Conservation (phyloP, 768 basidiomycete species). For the Leccinum boreale region DNA sequence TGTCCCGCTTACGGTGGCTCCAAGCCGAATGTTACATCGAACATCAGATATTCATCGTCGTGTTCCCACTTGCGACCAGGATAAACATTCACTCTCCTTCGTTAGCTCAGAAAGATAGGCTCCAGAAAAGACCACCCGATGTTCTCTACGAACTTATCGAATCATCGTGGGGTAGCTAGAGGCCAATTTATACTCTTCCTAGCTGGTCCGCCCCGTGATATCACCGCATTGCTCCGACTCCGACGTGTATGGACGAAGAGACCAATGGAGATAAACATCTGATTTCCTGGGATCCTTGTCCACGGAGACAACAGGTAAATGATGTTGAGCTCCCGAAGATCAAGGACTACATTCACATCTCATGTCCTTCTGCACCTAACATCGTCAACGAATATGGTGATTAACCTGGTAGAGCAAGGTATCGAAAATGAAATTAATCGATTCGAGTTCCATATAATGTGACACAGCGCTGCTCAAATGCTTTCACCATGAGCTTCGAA, state of each 20-base stretch:
- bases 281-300: neutral
- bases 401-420: neutral
- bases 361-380: neutral
- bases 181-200: too few relatives aligned
- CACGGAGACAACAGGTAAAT: neutral
- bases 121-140: too few relatives aligned
- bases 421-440: conserved; percentile 12
- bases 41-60: neutral
- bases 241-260: neutral
- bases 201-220: too few relatives aligned
- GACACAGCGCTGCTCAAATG: conserved; percentile 84
- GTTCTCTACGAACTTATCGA: too few relatives aligned
- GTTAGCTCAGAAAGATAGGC: too few relatives aligned
- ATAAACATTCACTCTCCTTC: too few relatives aligned
- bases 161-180: too few relatives aligned
- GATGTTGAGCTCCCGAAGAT: neutral
- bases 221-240: neutral
- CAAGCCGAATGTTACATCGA: neutral
- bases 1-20: neutral
- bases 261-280: neutral
- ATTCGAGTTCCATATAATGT: conserved; percentile 60
- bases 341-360: neutral
- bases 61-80: too few relatives aligned
- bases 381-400: neutral
- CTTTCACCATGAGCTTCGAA: conserved; percentile 84